These are phyloP conservation scores for Stagonosporopsis rhizophila DNA, from an alignment of 2,329 filamentous ascomycete genomes.

Conservation along the genomic window DNA sequence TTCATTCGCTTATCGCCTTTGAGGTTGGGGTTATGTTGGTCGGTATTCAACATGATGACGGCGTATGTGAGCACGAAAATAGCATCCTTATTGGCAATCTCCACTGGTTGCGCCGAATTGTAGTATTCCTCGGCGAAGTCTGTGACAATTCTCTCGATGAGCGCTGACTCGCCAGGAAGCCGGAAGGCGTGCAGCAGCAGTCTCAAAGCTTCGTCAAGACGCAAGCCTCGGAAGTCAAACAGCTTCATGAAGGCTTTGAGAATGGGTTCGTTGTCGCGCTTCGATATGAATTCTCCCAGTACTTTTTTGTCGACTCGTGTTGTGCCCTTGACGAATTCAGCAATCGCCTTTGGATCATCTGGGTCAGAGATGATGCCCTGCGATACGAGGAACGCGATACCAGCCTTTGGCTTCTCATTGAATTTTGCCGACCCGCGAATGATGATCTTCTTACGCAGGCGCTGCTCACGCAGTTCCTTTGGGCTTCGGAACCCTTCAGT, in stretches of 20 bases:
- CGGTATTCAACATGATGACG: slow-evolving; percentile 97
- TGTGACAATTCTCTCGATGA: slow-evolving; percentile 92
- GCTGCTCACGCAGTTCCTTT: slow-evolving; percentile 70
- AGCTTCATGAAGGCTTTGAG: slow-evolving; percentile 81
- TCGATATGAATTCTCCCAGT: slow-evolving; percentile 91
- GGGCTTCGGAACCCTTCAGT: slow-evolving; percentile 72
- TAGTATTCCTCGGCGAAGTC: slow-evolving; percentile 88
- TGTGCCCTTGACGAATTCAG: slow-evolving; percentile 87
- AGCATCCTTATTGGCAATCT: slow-evolving; percentile 83
- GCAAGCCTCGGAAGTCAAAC: slow-evolving; percentile 88
- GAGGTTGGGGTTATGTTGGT: slow-evolving; percentile 94
- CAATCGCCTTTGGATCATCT: slow-evolving; percentile 76
- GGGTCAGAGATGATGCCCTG: slow-evolving; percentile 84
- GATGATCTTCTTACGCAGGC: slow-evolving; percentile 84
- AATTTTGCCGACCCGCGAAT: slow-evolving; percentile 89
- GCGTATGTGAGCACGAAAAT: slow-evolving; percentile 93
- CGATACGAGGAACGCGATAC: slow-evolving; percentile 82
- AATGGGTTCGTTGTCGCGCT: slow-evolving; percentile 85
- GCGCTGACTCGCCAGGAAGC: slow-evolving; percentile 86
- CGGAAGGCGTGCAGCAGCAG: slow-evolving; percentile 90
- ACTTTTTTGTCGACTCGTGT: slow-evolving; percentile 87
- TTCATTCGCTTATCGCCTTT: slow-evolving; percentile 83
- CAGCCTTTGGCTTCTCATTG: slow-evolving; percentile 91
- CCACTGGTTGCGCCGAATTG: slow-evolving; percentile 70
- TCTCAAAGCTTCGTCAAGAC: slow-evolving; percentile 88